Base-by-base conservation (phyloP, 139 green algal species). In the Dunaliella primolecta region DNA sequence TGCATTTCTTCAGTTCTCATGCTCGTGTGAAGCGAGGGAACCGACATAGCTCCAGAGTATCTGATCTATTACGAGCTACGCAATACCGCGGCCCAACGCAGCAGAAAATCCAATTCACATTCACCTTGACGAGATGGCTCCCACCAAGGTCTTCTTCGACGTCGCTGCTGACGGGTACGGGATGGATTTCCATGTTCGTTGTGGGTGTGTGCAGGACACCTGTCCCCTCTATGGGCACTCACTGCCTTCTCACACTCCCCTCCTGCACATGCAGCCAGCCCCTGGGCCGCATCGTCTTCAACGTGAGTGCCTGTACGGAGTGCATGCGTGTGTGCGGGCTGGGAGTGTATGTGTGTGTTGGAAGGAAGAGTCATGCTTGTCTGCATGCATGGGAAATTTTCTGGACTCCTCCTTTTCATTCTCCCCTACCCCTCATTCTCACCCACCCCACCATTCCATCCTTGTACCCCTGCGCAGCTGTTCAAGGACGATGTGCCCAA, bases 271-370 rank as follows among this genome's bases (percentile, higher is more conserved):
- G 74, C 27, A 79, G 85, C 64, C 78, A 85, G 36, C 90, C 91
- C 1, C 74, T 98, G 11, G 96, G 96, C 32, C 91, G 96, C 35
- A 94, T 98, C 29, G 90, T 93, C 33, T 96, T 98, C 81, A 91
- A 96, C 87, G 85, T 95, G 77, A 91, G 72, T 33, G 78, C 78
- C 25, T n/a, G n/a, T n/a, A n/a, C n/a, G n/a, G n/a, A n/a, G n/a
- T n/a, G n/a, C n/a, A n/a, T n/a, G n/a, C n/a, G n/a, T n/a, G n/a
- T n/a, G n/a, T 21, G n/a, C n/a, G n/a, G n/a, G n/a, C n/a, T n/a
- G n/a, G n/a, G n/a, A n/a, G n/a, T n/a, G n/a, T n/a, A n/a, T 71
- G 25, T 56, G 20, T 11, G 21, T 32, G 74, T 20, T 23, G 74
- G 11, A 21, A 34, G 27, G 74, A 35, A 27, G 21, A 36, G 74